A percentile compares a stretch with the other conserved stretches of the same genome.
These are phyloP conservation scores for Piloderma croceum DNA, from an alignment of 768 basidiomycete species.

Conservation along the genomic window DNA sequence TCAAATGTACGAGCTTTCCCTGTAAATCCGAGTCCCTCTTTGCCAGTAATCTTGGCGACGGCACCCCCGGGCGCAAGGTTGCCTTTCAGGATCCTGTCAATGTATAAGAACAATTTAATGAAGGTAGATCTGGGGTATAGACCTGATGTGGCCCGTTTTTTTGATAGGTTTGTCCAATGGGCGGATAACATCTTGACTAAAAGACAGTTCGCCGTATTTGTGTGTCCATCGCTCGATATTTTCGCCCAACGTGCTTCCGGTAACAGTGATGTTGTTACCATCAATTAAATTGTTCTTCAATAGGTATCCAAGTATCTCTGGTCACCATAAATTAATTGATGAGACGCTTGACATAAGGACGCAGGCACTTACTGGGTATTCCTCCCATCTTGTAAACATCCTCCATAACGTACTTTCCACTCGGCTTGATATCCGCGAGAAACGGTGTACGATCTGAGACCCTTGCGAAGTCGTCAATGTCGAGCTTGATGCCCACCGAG, in stretches of 20 bases:
- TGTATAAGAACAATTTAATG: no score
- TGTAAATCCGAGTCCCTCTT: conserved; percentile 84
- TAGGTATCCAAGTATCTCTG: conserved; percentile 82
- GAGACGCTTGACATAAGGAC: conserved; percentile 3
- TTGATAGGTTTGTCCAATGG: conserved; percentile 88
- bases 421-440: conserved; percentile 94
- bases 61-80: conserved; percentile 93
- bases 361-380: conserved; percentile 73
- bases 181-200: conserved; percentile 77
- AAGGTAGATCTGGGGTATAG: no score
- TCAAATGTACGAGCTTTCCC: conserved; percentile 94
- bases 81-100: conserved; percentile 74
- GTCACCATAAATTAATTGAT: neutral
- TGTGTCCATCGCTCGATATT: conserved; percentile 88
- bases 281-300: conserved; percentile 85
- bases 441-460: conserved; percentile 93
- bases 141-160: conserved; percentile 85
- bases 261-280: conserved; percentile 87
- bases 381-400: conserved; percentile 95
- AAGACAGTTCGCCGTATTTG: conserved; percentile 69
- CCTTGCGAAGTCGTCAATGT: conserved; percentile 87
- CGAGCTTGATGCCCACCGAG: conserved; percentile 84
- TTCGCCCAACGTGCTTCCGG: conserved; percentile 84
- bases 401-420: conserved; percentile 98
- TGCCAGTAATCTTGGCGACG: conserved; percentile 96